Conservation (phyloP, 2,329 filamentous ascomycete species). For the Lasiodiplodia hormozganensis region DNA sequence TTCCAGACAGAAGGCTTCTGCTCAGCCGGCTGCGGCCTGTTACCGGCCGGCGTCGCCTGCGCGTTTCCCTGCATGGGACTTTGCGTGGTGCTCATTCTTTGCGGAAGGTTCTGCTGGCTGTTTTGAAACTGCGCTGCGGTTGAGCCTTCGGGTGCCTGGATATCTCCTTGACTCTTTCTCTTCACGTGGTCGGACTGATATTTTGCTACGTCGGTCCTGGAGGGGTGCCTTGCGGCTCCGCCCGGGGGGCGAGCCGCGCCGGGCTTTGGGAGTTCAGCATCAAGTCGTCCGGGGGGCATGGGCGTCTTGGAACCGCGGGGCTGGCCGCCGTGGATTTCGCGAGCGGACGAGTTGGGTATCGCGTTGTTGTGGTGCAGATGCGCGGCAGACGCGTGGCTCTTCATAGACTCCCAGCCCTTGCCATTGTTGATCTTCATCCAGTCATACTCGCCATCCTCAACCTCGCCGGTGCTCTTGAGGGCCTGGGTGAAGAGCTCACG, state of each 20-base stretch:
- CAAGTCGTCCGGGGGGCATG: slow-evolving; percentile 52
- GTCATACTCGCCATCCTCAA: slow-evolving; percentile 98
- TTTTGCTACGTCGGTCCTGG: slow-evolving; percentile 33
- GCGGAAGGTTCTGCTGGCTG: slow-evolving; percentile 82
- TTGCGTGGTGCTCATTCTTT: slow-evolving; percentile 60
- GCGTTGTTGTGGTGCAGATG: slow-evolving; percentile 81
- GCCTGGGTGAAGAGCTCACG: slow-evolving; percentile 96
- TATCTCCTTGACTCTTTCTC: slow-evolving; percentile 79
- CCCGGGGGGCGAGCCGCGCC: slow-evolving; percentile 62
- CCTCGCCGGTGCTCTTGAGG: slow-evolving; percentile 89
- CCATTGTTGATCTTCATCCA: slow-evolving; percentile 98
- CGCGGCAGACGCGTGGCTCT: slow-evolving; percentile 72
- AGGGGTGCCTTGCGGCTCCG: slow-evolving; percentile 29
- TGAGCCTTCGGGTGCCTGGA: slow-evolving; percentile 84
- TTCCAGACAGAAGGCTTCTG: slow-evolving; percentile 30
- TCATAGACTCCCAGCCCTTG: slow-evolving; percentile 88
- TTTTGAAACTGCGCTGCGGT: slow-evolving; percentile 97
- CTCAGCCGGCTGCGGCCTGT: slow-evolving; percentile 27
- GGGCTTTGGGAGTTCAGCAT: slow-evolving; percentile 62
- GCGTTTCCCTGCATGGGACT: slow-evolving; percentile 61
- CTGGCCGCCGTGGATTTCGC: slow-evolving; percentile 80
- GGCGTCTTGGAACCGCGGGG: slow-evolving; percentile 65
- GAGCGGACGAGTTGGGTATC: slow-evolving; percentile 80
- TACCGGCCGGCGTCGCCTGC: slow-evolving; percentile 53
- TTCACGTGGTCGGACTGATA: slow-evolving; percentile 52